Evolutionary conservation across 164 flowering plant genomes (phyloP).

Genomic region (Chimonanthus salicifolius): DNA sequence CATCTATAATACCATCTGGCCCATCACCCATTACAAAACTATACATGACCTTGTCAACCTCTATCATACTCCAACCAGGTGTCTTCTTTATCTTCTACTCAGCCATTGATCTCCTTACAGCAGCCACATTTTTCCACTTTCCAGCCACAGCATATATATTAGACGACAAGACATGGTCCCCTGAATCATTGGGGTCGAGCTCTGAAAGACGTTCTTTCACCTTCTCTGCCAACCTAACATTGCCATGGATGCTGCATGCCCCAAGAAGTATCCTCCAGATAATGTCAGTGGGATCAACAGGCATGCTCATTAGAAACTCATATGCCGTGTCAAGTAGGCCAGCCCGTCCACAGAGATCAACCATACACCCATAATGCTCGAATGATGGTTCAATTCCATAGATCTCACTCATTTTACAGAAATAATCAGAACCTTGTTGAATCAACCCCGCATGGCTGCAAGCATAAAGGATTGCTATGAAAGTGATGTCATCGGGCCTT

Average conservation of each 20-base stretch:
- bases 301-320: slow-evolving; percentile 44
- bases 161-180: slow-evolving; percentile 58
- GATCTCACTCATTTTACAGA: slow-evolving; percentile 36
- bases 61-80: slow-evolving; percentile 77
- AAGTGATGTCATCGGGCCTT: slow-evolving; percentile 49
- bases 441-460: slow-evolving; percentile 70
- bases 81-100: slow-evolving; percentile 36
- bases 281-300: slow-evolving; percentile 41
- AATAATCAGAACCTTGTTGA: slow-evolving; percentile 35
- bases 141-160: slow-evolving; percentile 57
- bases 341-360: slow-evolving; percentile 64
- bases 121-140: slow-evolving; percentile 56
- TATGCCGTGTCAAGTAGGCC: slow-evolving; percentile 51
- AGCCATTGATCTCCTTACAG: slow-evolving; percentile 53
- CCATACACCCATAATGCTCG: slow-evolving; percentile 81
- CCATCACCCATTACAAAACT: slow-evolving; percentile 48
- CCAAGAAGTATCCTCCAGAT: slow-evolving; percentile 78
- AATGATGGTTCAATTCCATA: slow-evolving; percentile 45
- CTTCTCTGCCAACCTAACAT: slow-evolving; percentile 43
- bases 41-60: slow-evolving; percentile 53
- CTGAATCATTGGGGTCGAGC: slow-evolving; percentile 48
- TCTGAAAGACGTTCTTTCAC: slow-evolving; percentile 41
- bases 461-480: slow-evolving; percentile 59
- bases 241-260: slow-evolving; percentile 65
- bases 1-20: slow-evolving; percentile 23